Evolutionary conservation across 2,329 filamentous ascomycete species (phyloP).

Genomic region (Apiospora pterosperma): DNA sequence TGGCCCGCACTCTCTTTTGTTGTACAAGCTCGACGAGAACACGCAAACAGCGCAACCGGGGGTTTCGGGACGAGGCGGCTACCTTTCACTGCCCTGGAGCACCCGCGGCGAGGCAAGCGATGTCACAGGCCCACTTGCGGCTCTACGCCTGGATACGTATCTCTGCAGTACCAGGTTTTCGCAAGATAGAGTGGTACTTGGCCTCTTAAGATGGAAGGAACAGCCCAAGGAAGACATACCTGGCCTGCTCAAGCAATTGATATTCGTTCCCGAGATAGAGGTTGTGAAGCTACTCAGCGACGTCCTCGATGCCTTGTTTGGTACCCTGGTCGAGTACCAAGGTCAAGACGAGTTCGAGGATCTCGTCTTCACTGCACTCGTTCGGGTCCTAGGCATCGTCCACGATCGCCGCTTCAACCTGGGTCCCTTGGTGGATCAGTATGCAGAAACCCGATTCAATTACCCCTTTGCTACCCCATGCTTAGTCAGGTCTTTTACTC

Average conservation of each 20-base stretch:
- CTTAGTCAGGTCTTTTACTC: constrained; percentile 79
- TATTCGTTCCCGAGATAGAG: constrained; percentile 95
- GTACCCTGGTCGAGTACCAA: constrained; percentile 85
- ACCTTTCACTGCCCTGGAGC: constrained; percentile 80
- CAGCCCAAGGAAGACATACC: constrained; percentile 68
- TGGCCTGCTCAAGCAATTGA: constrained; percentile 73
- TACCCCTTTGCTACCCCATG: constrained; percentile 91
- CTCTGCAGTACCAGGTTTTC: constrained; percentile 94
- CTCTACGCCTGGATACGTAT: constrained; percentile 76
- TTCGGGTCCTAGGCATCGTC: constrained; percentile 87
- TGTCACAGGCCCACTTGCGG: constrained; percentile 74
- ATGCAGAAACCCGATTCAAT: constrained; percentile 84
- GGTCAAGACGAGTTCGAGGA: constrained; percentile 92
- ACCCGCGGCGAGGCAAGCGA: constrained; percentile 67
- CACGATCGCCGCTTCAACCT: constrained; percentile 93
- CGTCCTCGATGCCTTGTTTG: constrained; percentile 88
- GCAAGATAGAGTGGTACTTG: constrained; percentile 82
- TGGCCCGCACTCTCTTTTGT: constrained; percentile 72
- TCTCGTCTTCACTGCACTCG: constrained; percentile 83
- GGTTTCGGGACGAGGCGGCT: constrained; percentile 74
- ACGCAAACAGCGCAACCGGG: constrained; percentile 66
- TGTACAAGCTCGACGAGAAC: constrained; percentile 91
- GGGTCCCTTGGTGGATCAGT: constrained; percentile 84
- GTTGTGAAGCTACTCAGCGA: constrained; percentile 90
- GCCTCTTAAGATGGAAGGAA: constrained; percentile 83